Conservation (phyloP, 2,329 filamentous ascomycete genomes). For the Trichoderma asperellum region DNA sequence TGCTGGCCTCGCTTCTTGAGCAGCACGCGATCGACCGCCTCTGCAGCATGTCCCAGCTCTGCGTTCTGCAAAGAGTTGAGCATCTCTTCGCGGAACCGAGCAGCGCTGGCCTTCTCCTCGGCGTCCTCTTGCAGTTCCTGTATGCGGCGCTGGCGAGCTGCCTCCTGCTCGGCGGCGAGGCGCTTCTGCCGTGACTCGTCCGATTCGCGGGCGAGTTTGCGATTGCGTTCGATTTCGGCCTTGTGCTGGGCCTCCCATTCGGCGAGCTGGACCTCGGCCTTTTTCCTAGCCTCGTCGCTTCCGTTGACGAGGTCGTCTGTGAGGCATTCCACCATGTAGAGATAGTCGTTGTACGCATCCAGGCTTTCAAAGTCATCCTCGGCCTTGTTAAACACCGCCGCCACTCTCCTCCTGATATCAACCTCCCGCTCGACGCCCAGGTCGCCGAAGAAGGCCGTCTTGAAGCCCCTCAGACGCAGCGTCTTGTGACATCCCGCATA, state of each 20-base stretch:
- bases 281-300: constrained; percentile 62
- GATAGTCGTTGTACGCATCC: constrained; percentile 86
- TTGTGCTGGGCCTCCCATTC: constrained; percentile 76
- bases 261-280: constrained; percentile 50
- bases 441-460: constrained; percentile 87
- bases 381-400: constrained; percentile 79
- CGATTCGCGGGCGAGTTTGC: constrained; percentile 57
- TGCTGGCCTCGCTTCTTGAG: constrained; percentile 73
- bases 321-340: constrained; percentile 88
- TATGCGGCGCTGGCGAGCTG: constrained; percentile 61
- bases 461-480: constrained; percentile 81
- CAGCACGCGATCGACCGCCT: constrained; percentile 63
- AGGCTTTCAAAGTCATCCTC: constrained; percentile 91
- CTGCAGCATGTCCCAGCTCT: constrained; percentile 61
- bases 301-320: constrained; percentile 85
- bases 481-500: constrained; percentile 87
- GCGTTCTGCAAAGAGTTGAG: constrained; percentile 70
- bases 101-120: constrained; percentile 67
- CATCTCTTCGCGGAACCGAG: constrained; percentile 68
- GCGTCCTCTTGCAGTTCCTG: constrained; percentile 70
- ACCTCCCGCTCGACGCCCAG: constrained; percentile 88
- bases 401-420: constrained; percentile 82
- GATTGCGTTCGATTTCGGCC: constrained; percentile 67
- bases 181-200: constrained; percentile 57
- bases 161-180: constrained; percentile 69